Conservation (phyloP, 768 basidiomycete species). For the Tulasnella calospora region DNA sequence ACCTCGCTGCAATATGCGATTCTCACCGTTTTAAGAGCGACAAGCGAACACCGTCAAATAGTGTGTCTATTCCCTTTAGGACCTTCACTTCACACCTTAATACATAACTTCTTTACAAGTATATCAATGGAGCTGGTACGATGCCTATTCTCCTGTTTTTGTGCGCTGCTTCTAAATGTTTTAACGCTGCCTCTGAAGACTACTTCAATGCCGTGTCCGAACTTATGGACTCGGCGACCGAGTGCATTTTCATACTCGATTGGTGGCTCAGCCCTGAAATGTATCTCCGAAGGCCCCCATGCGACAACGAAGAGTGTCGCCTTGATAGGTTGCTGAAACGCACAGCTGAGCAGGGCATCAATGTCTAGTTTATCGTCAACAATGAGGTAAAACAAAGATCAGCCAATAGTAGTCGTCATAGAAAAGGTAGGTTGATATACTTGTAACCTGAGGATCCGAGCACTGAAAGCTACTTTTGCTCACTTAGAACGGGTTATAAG, state of each 20-base stretch:
- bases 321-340: constrained; percentile 41
- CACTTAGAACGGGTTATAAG: constrained; percentile 40
- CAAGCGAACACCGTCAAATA: constrained; percentile 41
- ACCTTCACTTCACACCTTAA: background rate
- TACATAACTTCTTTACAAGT: constrained; percentile 22
- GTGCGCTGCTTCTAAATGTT: too few species aligned
- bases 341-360: constrained; percentile 45
- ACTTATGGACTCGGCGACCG: constrained; percentile 34
- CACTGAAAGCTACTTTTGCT: background rate
- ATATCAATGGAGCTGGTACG: constrained; percentile 40
- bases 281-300: constrained; percentile 44
- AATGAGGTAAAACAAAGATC: constrained; percentile 43
- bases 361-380: constrained; percentile 43
- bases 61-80: constrained; percentile 27
- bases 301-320: constrained; percentile 42
- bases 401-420: constrained; percentile 37
- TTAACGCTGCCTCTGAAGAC: constrained; percentile 27
- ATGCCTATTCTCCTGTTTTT: background rate
- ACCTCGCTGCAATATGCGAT: constrained; percentile 36
- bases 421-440: constrained; percentile 29
- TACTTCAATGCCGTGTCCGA: constrained; percentile 45
- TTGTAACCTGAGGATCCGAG: background rate
- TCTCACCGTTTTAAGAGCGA: constrained; percentile 40
- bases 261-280: constrained; percentile 42
- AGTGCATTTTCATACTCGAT: constrained; percentile 44